Base-by-base conservation (phyloP, 1,284 basidiomycete species). In the Ganoderma multipileum region DNA sequence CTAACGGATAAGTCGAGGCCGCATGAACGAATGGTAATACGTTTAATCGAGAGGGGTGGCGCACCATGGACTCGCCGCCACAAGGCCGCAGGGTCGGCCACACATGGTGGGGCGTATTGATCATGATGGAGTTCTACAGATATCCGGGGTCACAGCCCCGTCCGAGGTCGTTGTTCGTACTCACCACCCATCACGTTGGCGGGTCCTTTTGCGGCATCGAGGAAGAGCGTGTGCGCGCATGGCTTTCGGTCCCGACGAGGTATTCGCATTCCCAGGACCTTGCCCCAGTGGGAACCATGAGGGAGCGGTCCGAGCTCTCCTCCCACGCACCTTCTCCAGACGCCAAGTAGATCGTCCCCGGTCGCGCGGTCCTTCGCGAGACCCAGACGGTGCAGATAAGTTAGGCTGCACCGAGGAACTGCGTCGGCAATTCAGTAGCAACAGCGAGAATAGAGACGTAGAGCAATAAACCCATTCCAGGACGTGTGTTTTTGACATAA, bases 401-500 rank as follows among this genome's bases (percentile, higher is more conserved):
- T 26, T 26, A 41, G 38, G 23, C 38, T 28, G 38, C 57, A 66
- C 61, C 58, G 68, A 66, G 62, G 26, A 52, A n/a, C 65, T 69
- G 68, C 65, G 68, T 67, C 68, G 68, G 68, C 64, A 69, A 64
- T 47, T 47, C 41, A 44, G 38, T 61, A 41, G 23, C 8, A 65
- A 38, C 64, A 63, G 61, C 59, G 64, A 23, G 8, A 9, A 52
- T 26, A 42, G 55, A 61, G 63, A 36, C 54, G 38, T 61, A 36
- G n/a, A 23, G 14, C 38, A 65, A 70, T 70, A 64, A 68, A 64
- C 42, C 65, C 69, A 68, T 70, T 65, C 65, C 63, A 26, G 68
- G 68, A 66, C 50, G 64, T 38, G 61, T 67, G 39, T 38, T 60
- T 60, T 20, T 60, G 39, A 18, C 23, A 41, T 36, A 41, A 39